Conservation (phyloP, 2,329 filamentous ascomycete species). For the Colletotrichum brevisporum region DNA sequence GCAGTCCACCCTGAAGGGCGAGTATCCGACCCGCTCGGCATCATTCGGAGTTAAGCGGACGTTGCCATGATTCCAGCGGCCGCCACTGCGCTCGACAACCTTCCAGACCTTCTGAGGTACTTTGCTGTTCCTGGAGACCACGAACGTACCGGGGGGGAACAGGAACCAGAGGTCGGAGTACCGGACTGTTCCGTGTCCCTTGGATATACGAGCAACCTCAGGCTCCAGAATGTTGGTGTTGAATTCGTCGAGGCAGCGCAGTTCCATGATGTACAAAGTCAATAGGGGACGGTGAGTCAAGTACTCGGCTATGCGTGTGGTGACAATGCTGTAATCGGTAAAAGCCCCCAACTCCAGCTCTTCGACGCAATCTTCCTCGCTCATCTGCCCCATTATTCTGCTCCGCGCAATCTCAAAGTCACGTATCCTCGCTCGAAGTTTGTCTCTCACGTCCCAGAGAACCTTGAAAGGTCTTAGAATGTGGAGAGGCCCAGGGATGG, state of each 20-base stretch:
- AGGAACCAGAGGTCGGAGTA: slow-evolving; percentile 1
- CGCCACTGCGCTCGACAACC: neutral
- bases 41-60: neutral
- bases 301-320: neutral
- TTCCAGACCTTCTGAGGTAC: neutral
- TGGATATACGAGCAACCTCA: neutral
- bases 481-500: neutral
- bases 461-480: neutral
- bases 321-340: neutral
- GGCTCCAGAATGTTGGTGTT: neutral
- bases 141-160: neutral
- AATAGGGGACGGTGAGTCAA: neutral
- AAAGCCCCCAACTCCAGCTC: neutral
- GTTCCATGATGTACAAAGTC: neutral
- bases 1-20: neutral
- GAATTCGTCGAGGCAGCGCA: neutral
- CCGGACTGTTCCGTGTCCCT: neutral
- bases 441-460: neutral
- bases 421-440: neutral
- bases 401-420: neutral
- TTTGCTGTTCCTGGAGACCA: neutral
- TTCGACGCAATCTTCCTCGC: neutral
- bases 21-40: neutral
- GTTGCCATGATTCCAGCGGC: neutral
- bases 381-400: neutral